Percentiles rank a stretch among this genome's conserved stretches.
Conservation (phyloP, 495 filamentous ascomycete species). For the Trichoderma asperelloides region DNA sequence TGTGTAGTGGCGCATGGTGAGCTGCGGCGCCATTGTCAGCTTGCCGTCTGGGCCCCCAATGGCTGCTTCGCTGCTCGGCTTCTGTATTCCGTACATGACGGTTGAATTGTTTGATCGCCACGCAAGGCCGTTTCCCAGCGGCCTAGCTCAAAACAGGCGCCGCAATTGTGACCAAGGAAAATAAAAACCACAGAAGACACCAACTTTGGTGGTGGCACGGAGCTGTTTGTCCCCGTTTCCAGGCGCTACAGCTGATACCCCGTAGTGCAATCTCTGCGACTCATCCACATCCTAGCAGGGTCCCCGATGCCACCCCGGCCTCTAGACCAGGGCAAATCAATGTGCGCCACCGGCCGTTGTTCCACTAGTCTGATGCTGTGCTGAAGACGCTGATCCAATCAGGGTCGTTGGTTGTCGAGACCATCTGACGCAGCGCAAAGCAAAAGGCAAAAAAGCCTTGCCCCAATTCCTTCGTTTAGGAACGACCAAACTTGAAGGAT, state of each 20-base stretch:
- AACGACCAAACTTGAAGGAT: too few relatives aligned
- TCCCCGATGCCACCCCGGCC: background rate
- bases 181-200: background rate
- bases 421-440: background rate
- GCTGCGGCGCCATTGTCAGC: background rate
- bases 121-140: background rate
- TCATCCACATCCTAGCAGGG: slow-evolving; percentile 3
- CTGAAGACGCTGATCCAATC: slow-evolving; percentile 3
- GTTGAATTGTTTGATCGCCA: too few relatives aligned
- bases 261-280: slow-evolving; percentile 7
- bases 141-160: background rate
- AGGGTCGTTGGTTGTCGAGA: background rate
- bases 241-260: slow-evolving; percentile 4
- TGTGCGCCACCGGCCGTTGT: background rate
- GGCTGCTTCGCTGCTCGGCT: too few relatives aligned
- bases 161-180: background rate
- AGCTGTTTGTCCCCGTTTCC: background rate
- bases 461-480: background rate
- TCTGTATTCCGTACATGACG: too few relatives aligned
- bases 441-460: background rate
- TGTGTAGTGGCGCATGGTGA: background rate
- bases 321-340: background rate
- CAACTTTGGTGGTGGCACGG: background rate
- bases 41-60: background rate
- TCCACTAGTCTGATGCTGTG: background rate